phyloP scores from a whole-genome alignment of 306 rosid species.

The Fragaria nilgerrensis region DNA sequence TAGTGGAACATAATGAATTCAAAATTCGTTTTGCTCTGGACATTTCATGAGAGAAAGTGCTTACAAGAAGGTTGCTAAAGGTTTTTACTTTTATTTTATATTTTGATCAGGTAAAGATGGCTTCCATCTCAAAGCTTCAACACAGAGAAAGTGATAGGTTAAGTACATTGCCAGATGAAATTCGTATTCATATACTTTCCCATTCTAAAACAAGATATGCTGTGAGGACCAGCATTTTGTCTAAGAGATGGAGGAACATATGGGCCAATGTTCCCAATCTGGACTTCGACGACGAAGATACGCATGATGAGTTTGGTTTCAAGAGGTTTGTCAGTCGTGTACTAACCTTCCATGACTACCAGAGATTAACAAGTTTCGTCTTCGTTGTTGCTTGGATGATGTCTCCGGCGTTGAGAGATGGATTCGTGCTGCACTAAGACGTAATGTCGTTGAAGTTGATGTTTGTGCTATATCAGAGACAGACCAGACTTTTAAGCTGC shows the following conservation, averaged over 20 bases:
- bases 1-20: too few species aligned
- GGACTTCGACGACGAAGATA: background rate
- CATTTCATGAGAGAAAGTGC: too few species aligned
- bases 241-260: background rate
- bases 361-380: background rate
- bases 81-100: too few species aligned
- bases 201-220: background rate
- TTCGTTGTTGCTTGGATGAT: background rate
- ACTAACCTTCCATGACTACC: background rate
- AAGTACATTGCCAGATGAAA: background rate
- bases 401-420: background rate
- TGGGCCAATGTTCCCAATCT: background rate
- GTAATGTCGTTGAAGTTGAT: background rate
- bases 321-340: background rate
- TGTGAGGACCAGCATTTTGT: background rate
- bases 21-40: too few species aligned
- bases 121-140: background rate
- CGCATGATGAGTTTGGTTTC: background rate
- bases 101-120: background rate
- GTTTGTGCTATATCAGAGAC: background rate
- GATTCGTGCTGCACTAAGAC: background rate
- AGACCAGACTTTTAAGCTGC: background rate
- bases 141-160: background rate
- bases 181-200: background rate
- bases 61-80: too few species aligned